Evolutionary conservation across 2,329 filamentous ascomycete genomes (phyloP).

Genomic region (Penicillium griseofulvum): DNA sequence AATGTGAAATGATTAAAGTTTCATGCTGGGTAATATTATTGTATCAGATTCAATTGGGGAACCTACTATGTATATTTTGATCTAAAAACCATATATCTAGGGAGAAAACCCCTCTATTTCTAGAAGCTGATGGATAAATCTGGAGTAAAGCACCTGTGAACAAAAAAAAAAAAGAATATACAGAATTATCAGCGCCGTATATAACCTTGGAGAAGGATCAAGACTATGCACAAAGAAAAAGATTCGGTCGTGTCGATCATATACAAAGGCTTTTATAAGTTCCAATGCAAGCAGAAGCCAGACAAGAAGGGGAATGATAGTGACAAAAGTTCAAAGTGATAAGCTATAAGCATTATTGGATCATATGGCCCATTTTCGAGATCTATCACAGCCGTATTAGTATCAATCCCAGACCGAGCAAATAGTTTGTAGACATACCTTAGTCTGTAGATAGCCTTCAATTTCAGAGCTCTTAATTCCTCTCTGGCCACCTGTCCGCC

Average conservation of each 20-base stretch:
- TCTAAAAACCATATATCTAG: not conserved
- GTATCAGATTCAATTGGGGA: not conserved
- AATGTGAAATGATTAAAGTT: constrained; percentile 1
- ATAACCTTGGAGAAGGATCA: constrained; percentile 1
- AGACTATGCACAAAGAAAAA: constrained; percentile 16
- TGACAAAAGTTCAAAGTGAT: not conserved
- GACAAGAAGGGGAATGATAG: constrained; percentile 1
- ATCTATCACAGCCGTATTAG: constrained; percentile 53
- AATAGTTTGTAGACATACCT: constrained; percentile 58
- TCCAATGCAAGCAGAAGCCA: constrained; percentile 9
- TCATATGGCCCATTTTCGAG: constrained; percentile 83
- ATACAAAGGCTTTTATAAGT: constrained; percentile 15
- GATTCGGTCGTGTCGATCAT: constrained; percentile 23
- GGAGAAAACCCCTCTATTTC: not conserved
- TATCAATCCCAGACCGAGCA: not conserved
- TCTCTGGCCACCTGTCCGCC: constrained; percentile 73
- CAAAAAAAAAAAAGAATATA: constrained; percentile 9
- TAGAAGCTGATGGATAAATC: not conserved
- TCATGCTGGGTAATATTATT: not conserved
- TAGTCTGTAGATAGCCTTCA: constrained; percentile 90
- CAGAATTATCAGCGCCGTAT: constrained; percentile 5
- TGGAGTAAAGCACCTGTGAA: too few species aligned
- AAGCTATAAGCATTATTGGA: constrained; percentile 37
- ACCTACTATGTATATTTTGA: not conserved
- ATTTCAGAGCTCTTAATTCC: constrained; percentile 87